A percentile compares a stretch with the other conserved stretches of the same genome.
phyloP scores from a whole-genome alignment of 108 stramenopile genomes.

The Fragilariopsis cylindrus region DNA sequence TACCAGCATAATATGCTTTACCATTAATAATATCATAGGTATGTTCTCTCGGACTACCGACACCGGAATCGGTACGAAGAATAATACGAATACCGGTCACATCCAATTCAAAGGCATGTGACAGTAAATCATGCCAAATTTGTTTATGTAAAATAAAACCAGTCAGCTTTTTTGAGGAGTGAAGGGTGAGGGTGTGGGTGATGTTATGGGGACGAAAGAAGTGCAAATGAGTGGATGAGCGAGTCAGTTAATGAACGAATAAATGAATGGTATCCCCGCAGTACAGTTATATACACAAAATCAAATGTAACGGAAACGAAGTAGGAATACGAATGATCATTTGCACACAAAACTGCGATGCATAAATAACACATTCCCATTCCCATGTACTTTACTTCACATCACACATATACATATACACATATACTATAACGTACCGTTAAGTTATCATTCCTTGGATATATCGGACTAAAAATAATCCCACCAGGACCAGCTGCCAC shows the following conservation, averaged over 20 bases:
- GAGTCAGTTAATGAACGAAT: neutral
- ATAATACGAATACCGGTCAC: conserved; percentile 38
- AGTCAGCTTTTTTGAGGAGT: conserved; percentile 5
- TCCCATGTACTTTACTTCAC: neutral
- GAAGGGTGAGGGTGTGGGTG: neutral
- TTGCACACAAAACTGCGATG: neutral
- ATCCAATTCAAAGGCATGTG: conserved; percentile 33
- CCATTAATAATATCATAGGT: conserved; percentile 36
- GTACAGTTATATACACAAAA: neutral
- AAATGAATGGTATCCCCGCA: neutral
- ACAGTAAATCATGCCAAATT: conserved; percentile 34
- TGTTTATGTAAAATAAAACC: conserved; percentile 29
- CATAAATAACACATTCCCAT: neutral
- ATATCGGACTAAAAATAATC: conserved; percentile 33
- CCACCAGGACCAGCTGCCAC: conserved; percentile 18
- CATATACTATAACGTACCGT: conserved; percentile 4
- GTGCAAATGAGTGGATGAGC: neutral
- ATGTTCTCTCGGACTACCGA: neutral
- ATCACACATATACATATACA: neutral
- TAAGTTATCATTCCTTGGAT: conserved; percentile 21
- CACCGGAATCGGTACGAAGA: conserved; percentile 13
- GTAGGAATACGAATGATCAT: too few relatives aligned
- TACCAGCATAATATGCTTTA: conserved; percentile 9
- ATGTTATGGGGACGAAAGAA: neutral
- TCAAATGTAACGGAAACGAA: neutral